A percentile compares a stretch with the other conserved stretches of the same genome.
These are phyloP conservation scores for Nothomitra cinnamomea DNA, from an alignment of 2,329 filamentous ascomycete genomes.

Conservation along the genomic window DNA sequence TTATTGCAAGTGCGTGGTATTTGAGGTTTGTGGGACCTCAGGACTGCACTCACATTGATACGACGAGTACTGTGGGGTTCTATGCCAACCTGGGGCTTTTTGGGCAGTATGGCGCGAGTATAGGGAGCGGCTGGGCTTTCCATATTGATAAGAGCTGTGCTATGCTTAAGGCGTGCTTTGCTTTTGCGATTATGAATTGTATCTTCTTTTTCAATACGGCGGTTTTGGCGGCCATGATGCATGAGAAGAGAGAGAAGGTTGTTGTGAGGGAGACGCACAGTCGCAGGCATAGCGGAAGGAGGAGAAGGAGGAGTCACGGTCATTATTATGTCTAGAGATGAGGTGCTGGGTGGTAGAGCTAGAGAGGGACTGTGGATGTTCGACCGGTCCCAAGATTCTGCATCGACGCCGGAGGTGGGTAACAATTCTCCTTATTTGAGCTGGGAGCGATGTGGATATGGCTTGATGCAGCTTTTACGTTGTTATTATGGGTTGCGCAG, in stretches of 20 bases:
- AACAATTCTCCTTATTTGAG: too few relatives aligned
- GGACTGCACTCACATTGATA: slow-evolving; percentile 40
- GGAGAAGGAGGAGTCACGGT: not conserved
- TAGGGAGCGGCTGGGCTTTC: slow-evolving; percentile 33
- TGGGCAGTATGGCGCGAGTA: slow-evolving; percentile 31
- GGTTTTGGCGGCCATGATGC: slow-evolving; percentile 48
- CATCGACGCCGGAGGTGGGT: too few relatives aligned
- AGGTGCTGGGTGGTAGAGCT: too few relatives aligned
- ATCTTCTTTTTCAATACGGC: slow-evolving; percentile 67
- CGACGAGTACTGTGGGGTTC: slow-evolving; percentile 25
- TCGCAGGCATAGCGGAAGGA: not conserved
- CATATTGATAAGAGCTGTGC: slow-evolving; percentile 60
- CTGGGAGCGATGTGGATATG: too few relatives aligned
- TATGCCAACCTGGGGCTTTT: slow-evolving; percentile 45
- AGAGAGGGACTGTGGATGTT: too few relatives aligned
- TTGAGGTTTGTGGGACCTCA: slow-evolving; percentile 41
- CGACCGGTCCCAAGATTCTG: too few relatives aligned
- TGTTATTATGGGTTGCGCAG: too few relatives aligned
- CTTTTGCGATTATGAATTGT: slow-evolving; percentile 75
- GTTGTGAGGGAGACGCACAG: not conserved
- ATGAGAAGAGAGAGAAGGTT: slow-evolving; percentile 19
- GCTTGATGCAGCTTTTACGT: too few relatives aligned
- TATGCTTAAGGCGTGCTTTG: slow-evolving; percentile 84
- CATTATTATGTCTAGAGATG: not conserved
- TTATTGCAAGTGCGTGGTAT: slow-evolving; percentile 45